Conservation (phyloP, 176 grass and related monocot species). For the Eleusine indica region DNA sequence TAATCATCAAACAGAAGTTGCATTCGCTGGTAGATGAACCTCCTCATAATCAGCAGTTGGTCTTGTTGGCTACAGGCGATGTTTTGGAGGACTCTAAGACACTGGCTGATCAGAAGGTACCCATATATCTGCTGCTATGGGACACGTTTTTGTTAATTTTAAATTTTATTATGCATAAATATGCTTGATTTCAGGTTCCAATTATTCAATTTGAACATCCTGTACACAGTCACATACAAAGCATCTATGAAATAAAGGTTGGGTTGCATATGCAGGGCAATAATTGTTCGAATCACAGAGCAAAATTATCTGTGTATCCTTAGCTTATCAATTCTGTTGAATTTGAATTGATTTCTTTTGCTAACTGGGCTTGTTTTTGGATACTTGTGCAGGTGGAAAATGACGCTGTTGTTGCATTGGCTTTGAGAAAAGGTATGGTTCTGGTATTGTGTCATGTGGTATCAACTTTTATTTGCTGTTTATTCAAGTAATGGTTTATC, state of each 20-base stretch:
- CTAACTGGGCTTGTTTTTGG: not conserved
- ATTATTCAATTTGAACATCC: not conserved
- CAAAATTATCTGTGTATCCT: not conserved
- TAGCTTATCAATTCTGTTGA: not conserved
- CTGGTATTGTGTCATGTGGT: not conserved
- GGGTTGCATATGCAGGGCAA: not conserved
- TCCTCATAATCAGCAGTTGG: conserved; percentile 52
- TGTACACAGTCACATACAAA: not conserved
- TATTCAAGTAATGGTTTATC: not conserved
- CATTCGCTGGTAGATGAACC: conserved; percentile 57
- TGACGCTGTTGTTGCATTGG: conserved; percentile 66
- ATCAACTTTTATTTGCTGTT: not conserved
- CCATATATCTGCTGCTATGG: not conserved
- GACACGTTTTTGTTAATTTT: not conserved
- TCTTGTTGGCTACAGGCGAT: conserved; percentile 54
- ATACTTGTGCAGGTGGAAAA: conserved; percentile 71
- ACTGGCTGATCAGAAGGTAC: conserved; percentile 47
- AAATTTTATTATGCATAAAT: conserved; percentile 1
- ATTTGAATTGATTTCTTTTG: not conserved
- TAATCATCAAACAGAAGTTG: conserved; percentile 79
- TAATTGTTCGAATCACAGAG: not conserved
- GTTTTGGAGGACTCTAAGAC: conserved; percentile 61
- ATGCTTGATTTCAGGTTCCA: not conserved
- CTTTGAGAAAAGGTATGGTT: conserved; percentile 64
- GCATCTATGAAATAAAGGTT: not conserved